Evolutionary conservation across 1,139 yeast genomes (phyloP).

Genomic region (Scheffersomyces cryptocercus): DNA sequence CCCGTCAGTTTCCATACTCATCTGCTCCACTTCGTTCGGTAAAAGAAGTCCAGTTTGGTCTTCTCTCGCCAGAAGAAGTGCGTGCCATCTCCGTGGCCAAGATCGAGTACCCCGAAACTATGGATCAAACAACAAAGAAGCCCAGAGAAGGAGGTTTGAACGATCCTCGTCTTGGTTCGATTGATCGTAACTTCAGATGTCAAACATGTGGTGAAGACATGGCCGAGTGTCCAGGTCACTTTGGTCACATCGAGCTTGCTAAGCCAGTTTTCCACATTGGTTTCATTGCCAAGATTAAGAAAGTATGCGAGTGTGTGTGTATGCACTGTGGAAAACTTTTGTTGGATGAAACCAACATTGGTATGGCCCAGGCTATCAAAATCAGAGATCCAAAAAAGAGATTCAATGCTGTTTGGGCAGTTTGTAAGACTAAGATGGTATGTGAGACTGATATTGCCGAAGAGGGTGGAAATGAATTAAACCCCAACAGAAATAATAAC

Average conservation of each 20-base stretch:
- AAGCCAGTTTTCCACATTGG: constrained; percentile 98
- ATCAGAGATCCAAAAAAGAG: constrained; percentile 94
- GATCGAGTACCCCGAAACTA: constrained; percentile 96
- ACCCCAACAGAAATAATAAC: constrained; percentile 41
- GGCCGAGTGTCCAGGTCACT: constrained; percentile 99
- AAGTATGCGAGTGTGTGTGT: constrained; percentile 94
- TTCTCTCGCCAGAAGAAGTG: constrained; percentile 95
- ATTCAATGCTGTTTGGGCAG: constrained; percentile 93
- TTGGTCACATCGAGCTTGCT: constrained; percentile 97
- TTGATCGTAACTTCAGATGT: constrained; percentile 95
- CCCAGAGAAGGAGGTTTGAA: constrained; percentile 97
- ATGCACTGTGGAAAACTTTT: constrained; percentile 97
- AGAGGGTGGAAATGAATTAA: constrained; percentile 39
- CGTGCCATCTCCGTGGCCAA: constrained; percentile 97
- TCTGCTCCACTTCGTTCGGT: constrained; percentile 97
- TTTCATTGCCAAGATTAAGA: constrained; percentile 88
- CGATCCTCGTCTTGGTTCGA: constrained; percentile 96
- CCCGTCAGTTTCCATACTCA: constrained; percentile 82
- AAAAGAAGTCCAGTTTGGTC: constrained; percentile 97
- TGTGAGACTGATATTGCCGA: constrained; percentile 87
- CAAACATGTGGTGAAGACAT: constrained; percentile 99
- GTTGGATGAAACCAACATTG: constrained; percentile 82
- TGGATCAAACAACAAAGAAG: constrained; percentile 94
- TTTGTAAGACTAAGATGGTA: constrained; percentile 88
- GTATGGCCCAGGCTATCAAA: constrained; percentile 85